A percentile compares a stretch with the other conserved stretches of the same genome.
These are phyloP conservation scores for Kwoniella bestiolae DNA, from an alignment of 768 basidiomycete genomes.

Conservation along the genomic window DNA sequence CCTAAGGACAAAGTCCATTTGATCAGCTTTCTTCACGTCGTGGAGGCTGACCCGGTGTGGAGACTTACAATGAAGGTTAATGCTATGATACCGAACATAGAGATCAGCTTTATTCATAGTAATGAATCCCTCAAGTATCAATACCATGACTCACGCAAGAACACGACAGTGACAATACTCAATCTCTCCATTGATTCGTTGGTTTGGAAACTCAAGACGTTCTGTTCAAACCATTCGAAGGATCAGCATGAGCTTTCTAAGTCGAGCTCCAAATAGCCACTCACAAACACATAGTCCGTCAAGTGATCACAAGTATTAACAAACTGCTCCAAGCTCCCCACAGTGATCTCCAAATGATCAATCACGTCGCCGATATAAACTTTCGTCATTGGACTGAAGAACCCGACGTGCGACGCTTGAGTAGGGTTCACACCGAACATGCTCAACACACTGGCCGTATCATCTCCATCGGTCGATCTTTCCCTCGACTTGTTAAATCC, in stretches of 20 bases:
- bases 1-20: constrained; percentile 25
- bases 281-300: constrained; percentile 57
- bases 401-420: constrained; percentile 1
- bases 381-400: constrained; percentile 49
- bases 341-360: constrained; percentile 55
- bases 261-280: constrained; percentile 9
- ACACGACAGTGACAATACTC: constrained; percentile 57
- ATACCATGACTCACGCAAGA: constrained; percentile 50
- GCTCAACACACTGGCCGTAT: constrained; percentile 7
- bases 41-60: not conserved
- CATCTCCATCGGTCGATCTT: constrained; percentile 1
- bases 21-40: no score
- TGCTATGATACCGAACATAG: constrained; percentile 20
- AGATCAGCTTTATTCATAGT: constrained; percentile 1
- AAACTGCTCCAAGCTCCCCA: constrained; percentile 52
- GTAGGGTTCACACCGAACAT: constrained; percentile 10
- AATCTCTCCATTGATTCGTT: constrained; percentile 57
- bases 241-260: not conserved
- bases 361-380: constrained; percentile 56
- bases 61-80: constrained; percentile 46
- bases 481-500: not conserved
- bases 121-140: not conserved
- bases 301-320: constrained; percentile 54
- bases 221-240: constrained; percentile 27
- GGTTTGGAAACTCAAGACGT: constrained; percentile 52